A percentile compares a stretch with the other conserved stretches of the same genome.
Conservation (phyloP, 2,329 filamentous ascomycete species). For the Curvularia sp. region DNA sequence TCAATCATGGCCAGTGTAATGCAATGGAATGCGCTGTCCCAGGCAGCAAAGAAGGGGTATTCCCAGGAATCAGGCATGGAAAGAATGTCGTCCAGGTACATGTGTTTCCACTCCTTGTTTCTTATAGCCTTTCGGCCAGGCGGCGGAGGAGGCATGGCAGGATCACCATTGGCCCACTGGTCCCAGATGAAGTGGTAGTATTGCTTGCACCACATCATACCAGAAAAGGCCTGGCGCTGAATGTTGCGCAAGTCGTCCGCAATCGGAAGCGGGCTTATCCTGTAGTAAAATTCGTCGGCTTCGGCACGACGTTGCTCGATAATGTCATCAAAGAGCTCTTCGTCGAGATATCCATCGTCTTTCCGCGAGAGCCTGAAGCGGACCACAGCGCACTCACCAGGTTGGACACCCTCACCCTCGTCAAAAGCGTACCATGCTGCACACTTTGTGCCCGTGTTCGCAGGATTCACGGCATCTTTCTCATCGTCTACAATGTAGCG, state of each 20-base stretch:
- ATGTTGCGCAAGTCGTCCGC: slow-evolving; percentile 92
- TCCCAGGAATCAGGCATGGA: slow-evolving; percentile 99
- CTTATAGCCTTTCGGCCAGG: slow-evolving; percentile 78
- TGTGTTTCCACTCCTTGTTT: slow-evolving; percentile 91
- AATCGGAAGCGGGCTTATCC: slow-evolving; percentile 92
- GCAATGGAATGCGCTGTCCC: slow-evolving; percentile 97
- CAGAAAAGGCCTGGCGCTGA: slow-evolving; percentile 90
- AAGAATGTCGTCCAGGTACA: slow-evolving; percentile 92
- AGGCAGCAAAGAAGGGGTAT: slow-evolving; percentile 96
- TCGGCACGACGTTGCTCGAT: slow-evolving; percentile 87
- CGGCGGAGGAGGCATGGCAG: slow-evolving; percentile 84
- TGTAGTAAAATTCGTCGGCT: slow-evolving; percentile 94
- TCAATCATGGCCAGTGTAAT: slow-evolving; percentile 97
- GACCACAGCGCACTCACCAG: slow-evolving; percentile 93
- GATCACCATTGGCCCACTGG: slow-evolving; percentile 95
- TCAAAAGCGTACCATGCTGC: slow-evolving; percentile 93
- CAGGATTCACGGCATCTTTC: slow-evolving; percentile 81
- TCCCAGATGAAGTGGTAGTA: slow-evolving; percentile 98
- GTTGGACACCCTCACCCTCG: slow-evolving; percentile 82
- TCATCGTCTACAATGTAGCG: slow-evolving; percentile 82
- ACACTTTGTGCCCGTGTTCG: slow-evolving; percentile 81
- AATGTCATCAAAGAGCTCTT: slow-evolving; percentile 89
- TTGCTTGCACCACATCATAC: slow-evolving; percentile 99
- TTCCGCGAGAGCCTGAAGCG: slow-evolving; percentile 86
- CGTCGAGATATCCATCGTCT: slow-evolving; percentile 80